Conservation (phyloP, 2,329 filamentous ascomycete genomes). For the Fusarium nurragi region DNA sequence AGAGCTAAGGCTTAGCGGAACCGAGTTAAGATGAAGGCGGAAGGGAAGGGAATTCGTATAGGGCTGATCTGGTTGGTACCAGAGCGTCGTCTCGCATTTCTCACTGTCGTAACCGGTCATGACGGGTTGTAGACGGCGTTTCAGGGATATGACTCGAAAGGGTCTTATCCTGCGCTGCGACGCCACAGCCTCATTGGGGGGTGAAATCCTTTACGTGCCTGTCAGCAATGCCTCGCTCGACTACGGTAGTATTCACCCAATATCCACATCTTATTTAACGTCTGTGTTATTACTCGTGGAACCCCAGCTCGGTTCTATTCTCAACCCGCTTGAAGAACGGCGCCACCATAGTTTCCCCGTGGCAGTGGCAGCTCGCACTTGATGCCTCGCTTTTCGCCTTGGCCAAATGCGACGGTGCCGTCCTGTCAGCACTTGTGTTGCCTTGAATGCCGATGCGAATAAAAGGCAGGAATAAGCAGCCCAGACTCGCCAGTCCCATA, state of each 20-base stretch:
- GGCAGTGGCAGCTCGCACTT: background rate
- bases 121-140: background rate
- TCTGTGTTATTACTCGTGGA: background rate
- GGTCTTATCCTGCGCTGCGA: slow-evolving; percentile 1
- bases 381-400: slow-evolving; percentile 13
- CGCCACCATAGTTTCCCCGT: background rate
- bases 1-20: slow-evolving; percentile 25
- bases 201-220: background rate
- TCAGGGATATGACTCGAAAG: background rate
- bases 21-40: background rate
- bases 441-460: slow-evolving; percentile 36
- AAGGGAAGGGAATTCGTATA: background rate
- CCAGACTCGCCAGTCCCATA: slow-evolving; percentile 31
- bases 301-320: background rate
- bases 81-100: background rate
- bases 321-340: background rate
- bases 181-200: background rate
- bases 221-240: slow-evolving; percentile 20
- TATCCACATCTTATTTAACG: slow-evolving; percentile 24
- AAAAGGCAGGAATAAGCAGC: slow-evolving; percentile 29
- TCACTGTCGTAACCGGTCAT: background rate
- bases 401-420: slow-evolving; percentile 15
- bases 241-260: background rate
- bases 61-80: slow-evolving; percentile 13
- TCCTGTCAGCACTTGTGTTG: slow-evolving; percentile 25